Evolutionary conservation across 805 yeast species (phyloP).

Genomic region (Suhomyces xylopsoci): DNA sequence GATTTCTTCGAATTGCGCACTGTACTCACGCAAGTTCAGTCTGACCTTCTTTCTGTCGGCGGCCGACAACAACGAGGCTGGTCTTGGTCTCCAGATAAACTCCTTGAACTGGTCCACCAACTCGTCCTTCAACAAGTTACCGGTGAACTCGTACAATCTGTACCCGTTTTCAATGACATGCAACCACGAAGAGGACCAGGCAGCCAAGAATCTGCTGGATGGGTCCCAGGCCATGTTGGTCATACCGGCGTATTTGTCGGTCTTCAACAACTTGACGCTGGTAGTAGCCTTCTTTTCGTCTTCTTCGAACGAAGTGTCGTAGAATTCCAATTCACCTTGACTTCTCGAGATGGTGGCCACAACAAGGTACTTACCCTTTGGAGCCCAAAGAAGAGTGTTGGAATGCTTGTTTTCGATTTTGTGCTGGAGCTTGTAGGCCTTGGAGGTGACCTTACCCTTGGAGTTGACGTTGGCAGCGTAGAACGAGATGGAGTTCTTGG

Average conservation of each 20-base stretch:
- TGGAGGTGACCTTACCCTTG: constrained; percentile 47
- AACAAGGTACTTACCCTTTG: constrained; percentile 83
- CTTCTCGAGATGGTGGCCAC: constrained; percentile 47
- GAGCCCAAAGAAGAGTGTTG: constrained; percentile 82
- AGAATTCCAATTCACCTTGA: constrained; percentile 75
- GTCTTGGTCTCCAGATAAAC: constrained; percentile 97
- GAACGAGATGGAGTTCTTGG: constrained; percentile 69
- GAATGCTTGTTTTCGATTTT: constrained; percentile 58
- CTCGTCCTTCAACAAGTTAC: constrained; percentile 73
- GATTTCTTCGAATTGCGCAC: constrained; percentile 88
- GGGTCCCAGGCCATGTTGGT: constrained; percentile 93
- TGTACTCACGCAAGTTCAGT: constrained; percentile 83
- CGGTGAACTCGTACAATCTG: constrained; percentile 81
- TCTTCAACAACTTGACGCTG: constrained; percentile 58
- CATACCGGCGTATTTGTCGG: constrained; percentile 69
- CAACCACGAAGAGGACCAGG: constrained; percentile 84
- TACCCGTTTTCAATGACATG: constrained; percentile 88
- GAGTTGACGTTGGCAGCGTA: constrained; percentile 70
- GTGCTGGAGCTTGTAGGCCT: constrained; percentile 59
- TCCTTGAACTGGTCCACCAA: constrained; percentile 79
- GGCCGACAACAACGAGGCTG: constrained; percentile 68
- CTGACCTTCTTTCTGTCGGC: constrained; percentile 85
- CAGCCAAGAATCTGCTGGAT: constrained; percentile 85
- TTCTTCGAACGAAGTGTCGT: constrained; percentile 81
- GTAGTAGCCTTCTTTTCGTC: constrained; percentile 54